These are phyloP conservation scores for Paecilomyces variotii DNA, from an alignment of 2,329 filamentous ascomycete species.

Conservation along the genomic window DNA sequence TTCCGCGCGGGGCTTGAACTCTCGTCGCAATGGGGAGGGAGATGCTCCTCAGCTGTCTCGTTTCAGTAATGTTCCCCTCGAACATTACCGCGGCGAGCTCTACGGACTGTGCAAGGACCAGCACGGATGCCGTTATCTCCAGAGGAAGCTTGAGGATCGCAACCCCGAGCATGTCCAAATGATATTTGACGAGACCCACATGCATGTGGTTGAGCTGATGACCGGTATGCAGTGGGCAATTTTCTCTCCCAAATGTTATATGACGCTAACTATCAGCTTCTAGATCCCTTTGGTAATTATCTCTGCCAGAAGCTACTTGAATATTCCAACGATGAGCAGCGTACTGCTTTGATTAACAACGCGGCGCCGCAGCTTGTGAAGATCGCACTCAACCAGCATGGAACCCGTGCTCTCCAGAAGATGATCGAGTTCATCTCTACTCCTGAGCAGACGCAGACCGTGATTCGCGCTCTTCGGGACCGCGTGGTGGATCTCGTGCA, in stretches of 20 bases:
- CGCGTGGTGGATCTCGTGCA: slow-evolving; percentile 92
- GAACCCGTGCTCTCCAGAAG: slow-evolving; percentile 92
- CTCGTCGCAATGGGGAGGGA: slow-evolving; percentile 48
- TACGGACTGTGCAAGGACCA: slow-evolving; percentile 94
- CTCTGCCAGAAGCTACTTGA: slow-evolving; percentile 97
- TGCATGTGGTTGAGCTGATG: slow-evolving; percentile 95
- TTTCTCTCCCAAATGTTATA: background rate
- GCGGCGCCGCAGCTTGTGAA: slow-evolving; percentile 79
- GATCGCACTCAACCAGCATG: slow-evolving; percentile 95
- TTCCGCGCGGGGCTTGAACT: slow-evolving; percentile 67
- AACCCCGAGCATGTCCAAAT: slow-evolving; percentile 75
- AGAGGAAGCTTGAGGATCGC: slow-evolving; percentile 93
- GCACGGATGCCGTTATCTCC: slow-evolving; percentile 91
- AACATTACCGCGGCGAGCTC: slow-evolving; percentile 73
- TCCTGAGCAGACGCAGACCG: slow-evolving; percentile 72
- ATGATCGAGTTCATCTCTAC: slow-evolving; percentile 98
- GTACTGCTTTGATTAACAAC: slow-evolving; percentile 85
- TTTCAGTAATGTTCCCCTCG: slow-evolving; percentile 74
- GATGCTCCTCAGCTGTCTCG: slow-evolving; percentile 58
- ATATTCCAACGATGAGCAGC: slow-evolving; percentile 90
- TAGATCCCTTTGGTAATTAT: slow-evolving; percentile 96
- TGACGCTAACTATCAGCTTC: slow-evolving; percentile 13
- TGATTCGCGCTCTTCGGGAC: slow-evolving; percentile 74
- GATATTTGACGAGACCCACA: slow-evolving; percentile 90
- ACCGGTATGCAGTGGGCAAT: slow-evolving; percentile 48